These are phyloP conservation scores for Hypericum androsaemum DNA, from an alignment of 345 rosid species.

Conservation along the genomic window DNA sequence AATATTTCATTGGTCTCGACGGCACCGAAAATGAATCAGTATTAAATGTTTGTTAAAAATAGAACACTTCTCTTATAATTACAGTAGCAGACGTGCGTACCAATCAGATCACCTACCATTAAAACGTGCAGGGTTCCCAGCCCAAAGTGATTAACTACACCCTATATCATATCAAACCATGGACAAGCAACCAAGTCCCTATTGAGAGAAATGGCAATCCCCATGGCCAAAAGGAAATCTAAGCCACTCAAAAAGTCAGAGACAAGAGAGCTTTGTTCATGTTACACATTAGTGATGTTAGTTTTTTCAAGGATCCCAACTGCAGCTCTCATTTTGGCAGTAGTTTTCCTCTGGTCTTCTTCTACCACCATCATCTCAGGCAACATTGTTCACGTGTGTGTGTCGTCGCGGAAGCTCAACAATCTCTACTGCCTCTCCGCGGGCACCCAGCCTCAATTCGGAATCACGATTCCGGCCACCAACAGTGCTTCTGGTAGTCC, in stretches of 20 bases:
- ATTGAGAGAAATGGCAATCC: conserved; percentile 40
- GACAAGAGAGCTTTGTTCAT: conserved; percentile 16
- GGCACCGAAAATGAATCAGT: too few species aligned
- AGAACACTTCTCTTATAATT: too few species aligned
- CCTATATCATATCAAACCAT: conserved; percentile 9
- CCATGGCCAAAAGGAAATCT: conserved; percentile 39
- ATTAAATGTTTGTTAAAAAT: too few species aligned
- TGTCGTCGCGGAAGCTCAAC: conserved; percentile 71
- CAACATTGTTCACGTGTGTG: conserved; percentile 52
- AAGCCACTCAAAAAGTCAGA: conserved; percentile 24
- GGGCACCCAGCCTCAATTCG: conserved; percentile 48
- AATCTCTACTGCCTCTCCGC: conserved; percentile 79
- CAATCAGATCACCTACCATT: background rate
- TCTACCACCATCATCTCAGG: conserved; percentile 63
- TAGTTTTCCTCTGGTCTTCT: conserved; percentile 60
- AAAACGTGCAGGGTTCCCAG: conserved; percentile 39
- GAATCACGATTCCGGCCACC: conserved; percentile 23
- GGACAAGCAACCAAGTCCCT: conserved; percentile 1
- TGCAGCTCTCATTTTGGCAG: conserved; percentile 32
- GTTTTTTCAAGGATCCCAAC: conserved; percentile 40
- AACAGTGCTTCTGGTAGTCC: conserved; percentile 8
- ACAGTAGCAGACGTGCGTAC: background rate
- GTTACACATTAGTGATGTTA: conserved; percentile 19
- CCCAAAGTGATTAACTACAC: conserved; percentile 27
- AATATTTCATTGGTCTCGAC: too few species aligned